Evolutionary conservation across 176 grass and related monocot genomes (phyloP).

Genomic region (Eleusine indica): DNA sequence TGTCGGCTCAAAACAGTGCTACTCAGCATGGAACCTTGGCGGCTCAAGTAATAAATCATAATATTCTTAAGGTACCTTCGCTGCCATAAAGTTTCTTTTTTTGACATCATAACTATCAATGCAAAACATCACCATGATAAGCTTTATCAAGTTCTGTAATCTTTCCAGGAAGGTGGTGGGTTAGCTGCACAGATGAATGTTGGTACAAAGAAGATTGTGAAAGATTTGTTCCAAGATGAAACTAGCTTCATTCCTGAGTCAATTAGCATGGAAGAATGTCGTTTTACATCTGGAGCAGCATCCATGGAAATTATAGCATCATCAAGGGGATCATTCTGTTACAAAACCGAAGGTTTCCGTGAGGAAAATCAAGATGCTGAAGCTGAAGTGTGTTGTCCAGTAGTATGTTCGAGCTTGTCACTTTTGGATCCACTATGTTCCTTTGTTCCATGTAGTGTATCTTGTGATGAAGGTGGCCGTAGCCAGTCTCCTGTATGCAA

Average conservation of each 20-base stretch:
- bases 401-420: constrained; percentile 58
- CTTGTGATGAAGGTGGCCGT: constrained; percentile 42
- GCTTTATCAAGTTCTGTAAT: constrained; percentile 12
- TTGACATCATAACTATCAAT: background rate
- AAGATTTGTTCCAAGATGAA: constrained; percentile 53
- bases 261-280: constrained; percentile 41
- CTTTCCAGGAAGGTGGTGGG: constrained; percentile 50
- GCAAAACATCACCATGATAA: constrained; percentile 5
- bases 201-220: constrained; percentile 56
- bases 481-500: constrained; percentile 10
- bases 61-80: constrained; percentile 50
- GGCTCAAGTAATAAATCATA: constrained; percentile 33
- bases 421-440: constrained; percentile 78
- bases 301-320: constrained; percentile 66
- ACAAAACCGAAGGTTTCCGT: constrained; percentile 26
- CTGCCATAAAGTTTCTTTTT: background rate
- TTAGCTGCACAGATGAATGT: constrained; percentile 38
- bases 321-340: constrained; percentile 59
- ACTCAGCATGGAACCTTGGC: constrained; percentile 29
- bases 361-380: constrained; percentile 42
- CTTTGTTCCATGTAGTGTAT: constrained; percentile 82
- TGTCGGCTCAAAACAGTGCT: constrained; percentile 29
- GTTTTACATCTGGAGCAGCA: constrained; percentile 40
- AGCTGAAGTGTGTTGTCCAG: constrained; percentile 31
- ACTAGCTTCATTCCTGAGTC: constrained; percentile 97